Evolutionary conservation across 805 yeast genomes (phyloP).

Genomic region (Osmozyma mogii): DNA sequence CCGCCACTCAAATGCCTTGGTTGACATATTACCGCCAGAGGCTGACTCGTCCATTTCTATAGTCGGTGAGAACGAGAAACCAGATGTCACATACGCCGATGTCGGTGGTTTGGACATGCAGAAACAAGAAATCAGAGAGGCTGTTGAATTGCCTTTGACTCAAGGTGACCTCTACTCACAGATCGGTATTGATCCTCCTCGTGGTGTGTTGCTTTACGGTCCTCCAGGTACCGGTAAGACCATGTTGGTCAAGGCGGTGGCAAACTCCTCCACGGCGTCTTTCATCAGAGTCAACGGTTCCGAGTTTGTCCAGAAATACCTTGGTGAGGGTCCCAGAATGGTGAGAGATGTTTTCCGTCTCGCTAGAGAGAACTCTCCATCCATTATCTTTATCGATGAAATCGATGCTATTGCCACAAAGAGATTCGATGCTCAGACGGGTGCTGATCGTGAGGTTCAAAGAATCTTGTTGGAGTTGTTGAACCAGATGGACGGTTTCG

Average conservation of each 20-base stretch:
- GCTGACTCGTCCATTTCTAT: slow-evolving; percentile 95
- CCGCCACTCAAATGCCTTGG: slow-evolving; percentile 96
- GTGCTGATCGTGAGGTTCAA: slow-evolving; percentile 99
- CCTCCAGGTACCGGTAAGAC: slow-evolving; percentile 99
- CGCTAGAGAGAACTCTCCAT: slow-evolving; percentile 95
- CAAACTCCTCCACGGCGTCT: slow-evolving; percentile 91
- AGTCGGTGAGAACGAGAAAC: slow-evolving; percentile 89
- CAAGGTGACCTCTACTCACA: slow-evolving; percentile 95
- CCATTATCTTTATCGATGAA: slow-evolving; percentile 96
- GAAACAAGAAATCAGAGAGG: slow-evolving; percentile 97
- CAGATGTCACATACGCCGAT: slow-evolving; percentile 90
- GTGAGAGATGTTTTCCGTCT: slow-evolving; percentile 96
- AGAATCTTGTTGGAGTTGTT: slow-evolving; percentile 91
- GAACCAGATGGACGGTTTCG: slow-evolving; percentile 99
- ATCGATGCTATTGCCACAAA: slow-evolving; percentile 98
- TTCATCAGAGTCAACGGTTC: slow-evolving; percentile 97
- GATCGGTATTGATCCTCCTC: slow-evolving; percentile 98
- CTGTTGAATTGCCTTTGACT: slow-evolving; percentile 92
- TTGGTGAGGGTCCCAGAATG: slow-evolving; percentile 99
- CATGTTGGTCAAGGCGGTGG: slow-evolving; percentile 98
- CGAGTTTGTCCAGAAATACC: slow-evolving; percentile 94
- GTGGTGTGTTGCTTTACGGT: slow-evolving; percentile 96
- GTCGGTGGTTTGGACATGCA: slow-evolving; percentile 99
- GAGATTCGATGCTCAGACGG: slow-evolving; percentile 98
- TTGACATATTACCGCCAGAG: slow-evolving; percentile 96